Conservation (phyloP, 306 rosid species). For the Corylus americana region DNA sequence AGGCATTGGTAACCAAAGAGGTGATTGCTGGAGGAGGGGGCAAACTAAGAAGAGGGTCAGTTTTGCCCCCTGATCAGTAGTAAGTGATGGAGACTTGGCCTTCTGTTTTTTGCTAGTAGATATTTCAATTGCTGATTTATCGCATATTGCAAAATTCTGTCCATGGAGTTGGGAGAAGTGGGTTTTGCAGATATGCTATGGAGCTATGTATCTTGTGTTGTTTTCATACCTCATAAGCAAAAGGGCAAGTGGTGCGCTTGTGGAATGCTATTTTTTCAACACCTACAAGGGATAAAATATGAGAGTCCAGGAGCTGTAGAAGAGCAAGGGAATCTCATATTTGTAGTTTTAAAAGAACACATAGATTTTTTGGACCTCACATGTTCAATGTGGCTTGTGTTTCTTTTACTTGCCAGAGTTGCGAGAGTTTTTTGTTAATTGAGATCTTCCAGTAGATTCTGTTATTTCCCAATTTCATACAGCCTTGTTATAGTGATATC, state of each 20-base stretch:
- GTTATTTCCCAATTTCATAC: not conserved
- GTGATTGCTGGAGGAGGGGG: constrained; percentile 43
- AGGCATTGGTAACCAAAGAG: constrained; percentile 42
- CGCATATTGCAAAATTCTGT: constrained; percentile 10
- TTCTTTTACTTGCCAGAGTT: not conserved
- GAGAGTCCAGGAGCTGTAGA: not conserved
- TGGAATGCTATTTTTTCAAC: not conserved
- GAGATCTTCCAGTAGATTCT: not conserved
- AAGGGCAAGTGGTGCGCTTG: not conserved
- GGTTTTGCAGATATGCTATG: constrained; percentile 10
- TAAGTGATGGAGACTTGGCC: constrained; percentile 9
- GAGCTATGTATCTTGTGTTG: not conserved
- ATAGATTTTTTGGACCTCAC: constrained; percentile 12
- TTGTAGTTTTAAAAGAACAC: constrained; percentile 6
- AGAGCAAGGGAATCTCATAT: constrained; percentile 3
- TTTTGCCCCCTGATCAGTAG: constrained; percentile 30
- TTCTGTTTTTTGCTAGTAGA: constrained; percentile 3
- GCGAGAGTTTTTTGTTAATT: not conserved
- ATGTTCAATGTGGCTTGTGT: not conserved
- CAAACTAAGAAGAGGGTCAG: constrained; percentile 42
- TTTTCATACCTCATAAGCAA: not conserved
- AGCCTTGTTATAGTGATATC: not conserved
- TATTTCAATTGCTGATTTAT: constrained; percentile 10
- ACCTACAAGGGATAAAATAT: not conserved
- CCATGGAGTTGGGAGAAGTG: constrained; percentile 14